These are phyloP conservation scores for Chromera velia DNA, from an alignment of 73 alveolate genomes.

Conservation along the genomic window DNA sequence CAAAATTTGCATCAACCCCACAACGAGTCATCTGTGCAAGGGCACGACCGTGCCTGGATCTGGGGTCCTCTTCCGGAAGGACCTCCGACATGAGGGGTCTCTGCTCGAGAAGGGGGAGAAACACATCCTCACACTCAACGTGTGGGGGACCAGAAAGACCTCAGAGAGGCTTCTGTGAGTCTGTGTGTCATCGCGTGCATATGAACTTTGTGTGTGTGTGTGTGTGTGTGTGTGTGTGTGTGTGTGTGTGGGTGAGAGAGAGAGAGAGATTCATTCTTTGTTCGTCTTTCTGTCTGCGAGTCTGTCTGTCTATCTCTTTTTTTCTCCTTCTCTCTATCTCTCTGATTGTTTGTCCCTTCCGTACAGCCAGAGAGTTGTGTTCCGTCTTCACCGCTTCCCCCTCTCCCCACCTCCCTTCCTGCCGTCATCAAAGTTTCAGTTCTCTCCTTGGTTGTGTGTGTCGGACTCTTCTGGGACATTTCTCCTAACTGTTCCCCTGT, in stretches of 20 bases:
- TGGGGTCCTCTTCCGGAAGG: neutral
- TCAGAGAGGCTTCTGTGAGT: neutral
- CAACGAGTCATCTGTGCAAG: too few species aligned
- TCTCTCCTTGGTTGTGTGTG: too few species aligned
- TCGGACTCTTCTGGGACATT: too few species aligned
- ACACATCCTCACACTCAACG: neutral
- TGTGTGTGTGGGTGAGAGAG: neutral
- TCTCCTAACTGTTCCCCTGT: too few species aligned
- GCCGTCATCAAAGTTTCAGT: too few species aligned
- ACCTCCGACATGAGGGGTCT: neutral
- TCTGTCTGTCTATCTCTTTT: neutral
- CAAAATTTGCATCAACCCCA: too few species aligned
- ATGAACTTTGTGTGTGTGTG: neutral
- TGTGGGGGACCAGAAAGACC: neutral
- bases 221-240: neutral
- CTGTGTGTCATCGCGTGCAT: neutral
- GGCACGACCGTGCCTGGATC: too few species aligned
- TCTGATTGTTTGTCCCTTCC: too few species aligned
- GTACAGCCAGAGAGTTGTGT: neutral
- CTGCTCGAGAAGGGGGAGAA: neutral
- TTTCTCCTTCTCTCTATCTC: too few species aligned
- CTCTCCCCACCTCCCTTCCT: neutral
- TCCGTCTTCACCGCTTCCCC: neutral
- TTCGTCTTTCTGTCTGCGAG: neutral
- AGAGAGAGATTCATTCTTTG: neutral